Conservation (phyloP, 371 early-diverging fungal genomes). For the Mucor irregularis region DNA sequence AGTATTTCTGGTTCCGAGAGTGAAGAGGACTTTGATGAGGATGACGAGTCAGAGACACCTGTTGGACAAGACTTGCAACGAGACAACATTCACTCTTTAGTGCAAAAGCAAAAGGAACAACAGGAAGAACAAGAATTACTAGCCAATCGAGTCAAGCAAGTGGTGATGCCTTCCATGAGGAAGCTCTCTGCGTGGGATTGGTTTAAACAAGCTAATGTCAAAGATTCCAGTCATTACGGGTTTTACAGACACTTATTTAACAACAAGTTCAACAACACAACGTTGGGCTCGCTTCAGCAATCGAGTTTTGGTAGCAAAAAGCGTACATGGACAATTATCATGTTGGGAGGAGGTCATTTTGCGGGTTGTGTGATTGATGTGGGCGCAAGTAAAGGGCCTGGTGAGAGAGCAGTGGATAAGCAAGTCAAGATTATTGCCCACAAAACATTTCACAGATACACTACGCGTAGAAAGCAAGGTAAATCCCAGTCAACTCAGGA, state of each 20-base stretch:
- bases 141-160: conserved; percentile 24
- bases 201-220: conserved; percentile 37
- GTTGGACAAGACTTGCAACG: conserved; percentile 4
- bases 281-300: conserved; percentile 16
- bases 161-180: conserved; percentile 24
- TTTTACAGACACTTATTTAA: conserved; percentile 58
- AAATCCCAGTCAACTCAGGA: conserved; percentile 87
- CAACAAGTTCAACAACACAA: neutral
- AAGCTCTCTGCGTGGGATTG: conserved; percentile 47
- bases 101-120: conserved; percentile 38
- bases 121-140: conserved; percentile 22
- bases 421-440: conserved; percentile 58
- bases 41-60: no score
- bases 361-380: conserved; percentile 86
- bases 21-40: conserved; percentile 31
- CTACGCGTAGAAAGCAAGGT: conserved; percentile 94
- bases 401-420: conserved; percentile 23
- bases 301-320: conserved; percentile 17
- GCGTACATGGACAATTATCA: conserved; percentile 78
- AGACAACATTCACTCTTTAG: conserved; percentile 35
- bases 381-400: conserved; percentile 41
- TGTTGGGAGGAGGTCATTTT: conserved; percentile 89
- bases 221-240: conserved; percentile 43
- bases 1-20: conserved; percentile 55
- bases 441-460: conserved; percentile 94